A percentile compares a stretch with the other conserved stretches of the same genome.
These are phyloP conservation scores for Globisporangium iwayamae DNA, from an alignment of 352 stramenopile species.

Conservation along the genomic window DNA sequence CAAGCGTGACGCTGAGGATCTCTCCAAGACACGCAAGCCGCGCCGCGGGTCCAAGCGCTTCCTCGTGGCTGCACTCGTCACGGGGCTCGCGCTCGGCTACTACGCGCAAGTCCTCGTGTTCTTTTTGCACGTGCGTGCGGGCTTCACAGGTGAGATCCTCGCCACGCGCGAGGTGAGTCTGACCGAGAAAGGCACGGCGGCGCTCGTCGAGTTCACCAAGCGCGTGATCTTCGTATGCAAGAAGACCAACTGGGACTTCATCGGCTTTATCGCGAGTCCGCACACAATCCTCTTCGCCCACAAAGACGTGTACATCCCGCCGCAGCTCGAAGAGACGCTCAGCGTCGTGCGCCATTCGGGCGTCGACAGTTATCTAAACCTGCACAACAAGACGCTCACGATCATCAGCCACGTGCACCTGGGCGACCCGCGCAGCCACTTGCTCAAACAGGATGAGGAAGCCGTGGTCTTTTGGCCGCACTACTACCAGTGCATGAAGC, in stretches of 20 bases:
- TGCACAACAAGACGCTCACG: conserved; percentile 81
- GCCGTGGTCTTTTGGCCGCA: conserved; percentile 76
- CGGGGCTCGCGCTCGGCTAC: conserved; percentile 53
- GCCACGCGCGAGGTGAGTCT: conserved; percentile 36
- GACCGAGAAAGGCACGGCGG: conserved; percentile 41
- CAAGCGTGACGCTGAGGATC: conserved; percentile 11
- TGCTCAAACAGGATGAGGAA: conserved; percentile 77
- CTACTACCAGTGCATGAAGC: conserved; percentile 71
- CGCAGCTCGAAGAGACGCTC: conserved; percentile 47
- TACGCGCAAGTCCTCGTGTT: conserved; percentile 70
- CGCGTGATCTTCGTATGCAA: conserved; percentile 69
- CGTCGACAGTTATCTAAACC: conserved; percentile 68
- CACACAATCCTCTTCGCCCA: conserved; percentile 67
- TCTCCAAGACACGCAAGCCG: conserved; percentile 18
- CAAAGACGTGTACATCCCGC: conserved; percentile 53
- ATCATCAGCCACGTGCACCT: conserved; percentile 71
- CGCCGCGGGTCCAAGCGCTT: conserved; percentile 14
- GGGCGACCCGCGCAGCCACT: conserved; percentile 43
- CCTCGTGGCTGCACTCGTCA: conserved; percentile 19
- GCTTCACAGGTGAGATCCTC: conserved; percentile 52
- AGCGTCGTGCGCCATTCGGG: conserved; percentile 57
- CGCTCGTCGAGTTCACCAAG: conserved; percentile 51
- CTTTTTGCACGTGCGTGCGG: conserved; percentile 57
- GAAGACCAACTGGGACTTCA: conserved; percentile 78
- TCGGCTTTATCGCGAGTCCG: conserved; percentile 62